Base-by-base conservation (phyloP, 352 stramenopile genomes). In the Pythium phragmiticola region DNA sequence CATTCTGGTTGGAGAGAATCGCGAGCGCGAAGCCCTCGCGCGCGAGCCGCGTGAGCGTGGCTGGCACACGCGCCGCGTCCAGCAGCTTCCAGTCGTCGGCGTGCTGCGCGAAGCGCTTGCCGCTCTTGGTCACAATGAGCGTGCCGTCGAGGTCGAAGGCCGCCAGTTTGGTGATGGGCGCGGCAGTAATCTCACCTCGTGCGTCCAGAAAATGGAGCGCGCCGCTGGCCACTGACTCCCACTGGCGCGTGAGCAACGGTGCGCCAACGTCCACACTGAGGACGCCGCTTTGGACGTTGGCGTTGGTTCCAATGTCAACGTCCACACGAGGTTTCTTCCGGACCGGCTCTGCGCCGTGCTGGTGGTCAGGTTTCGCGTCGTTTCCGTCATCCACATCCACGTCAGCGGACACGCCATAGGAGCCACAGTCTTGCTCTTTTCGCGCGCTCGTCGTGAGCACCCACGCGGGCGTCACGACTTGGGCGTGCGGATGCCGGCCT, bases 1-100 rank as follows among this genome's bases (percentile, higher is more conserved):
- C 87, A 41, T 92, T 92, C 60, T 95, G 87, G 72, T 95, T 95
- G 21, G 87, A 95, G 48, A 94, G 81, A 34, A 95, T 78, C 6
- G 82, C 74, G 14, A 95, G 64, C 39, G 70, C 68, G 59, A 78
- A 93, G 0, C 79, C 81, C 8, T 83, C 67, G 8, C 57, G 54
- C 14, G 65, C 68, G 30, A 94, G 66, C 21, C 82, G 63, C 28
- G 63, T 37, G 19, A 95, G 69, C 52, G 87, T 92, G 1, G 72
- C 39, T 1, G 55, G 59, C 21, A 92, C 85, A 7, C 70, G 70
- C 9, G 70, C 80, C 6, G 81, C 63, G 72, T 95, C 77, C 59
- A 92, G 84, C 64, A 75, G 80, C 60, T 88, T 89, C 87, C 87
- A 95, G 72, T 95, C 87, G 57, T 74, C 49, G 36, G 71, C 75